Percentiles rank a stretch among this genome's conserved stretches.
Evolutionary conservation across 2,329 filamentous ascomycete genomes (phyloP).

Genomic region (Verticillium klebahnii): DNA sequence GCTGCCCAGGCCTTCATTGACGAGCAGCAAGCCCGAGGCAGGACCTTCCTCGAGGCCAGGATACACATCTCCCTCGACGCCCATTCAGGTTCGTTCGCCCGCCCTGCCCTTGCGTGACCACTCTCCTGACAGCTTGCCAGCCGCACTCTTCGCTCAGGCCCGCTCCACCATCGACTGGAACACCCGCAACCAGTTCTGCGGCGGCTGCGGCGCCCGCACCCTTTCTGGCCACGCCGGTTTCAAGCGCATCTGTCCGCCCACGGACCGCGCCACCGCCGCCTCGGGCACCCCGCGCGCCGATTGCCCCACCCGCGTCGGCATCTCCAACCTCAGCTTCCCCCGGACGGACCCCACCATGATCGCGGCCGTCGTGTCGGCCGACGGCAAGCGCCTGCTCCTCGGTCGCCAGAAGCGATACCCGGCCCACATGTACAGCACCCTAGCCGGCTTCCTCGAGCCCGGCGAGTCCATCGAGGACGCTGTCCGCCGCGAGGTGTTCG

Average conservation of each 20-base stretch:
- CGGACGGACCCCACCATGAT: conserved; percentile 94
- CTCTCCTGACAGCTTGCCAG: conserved; percentile 36
- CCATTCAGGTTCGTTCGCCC: conserved; percentile 48
- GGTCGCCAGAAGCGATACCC: conserved; percentile 85
- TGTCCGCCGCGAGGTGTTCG: conserved; percentile 79
- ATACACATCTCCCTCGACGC: conserved; percentile 57
- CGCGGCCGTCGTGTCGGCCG: conserved; percentile 81
- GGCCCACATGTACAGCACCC: conserved; percentile 78
- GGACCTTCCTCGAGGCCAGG: conserved; percentile 63
- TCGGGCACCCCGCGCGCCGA: conserved; percentile 52
- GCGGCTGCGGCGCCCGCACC: conserved; percentile 78
- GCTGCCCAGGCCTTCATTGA: conserved; percentile 48
- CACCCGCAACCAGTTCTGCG: conserved; percentile 85
- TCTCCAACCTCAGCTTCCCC: conserved; percentile 90
- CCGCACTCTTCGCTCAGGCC: conserved; percentile 85
- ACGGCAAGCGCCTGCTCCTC: conserved; percentile 73
- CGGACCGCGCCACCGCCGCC: conserved; percentile 50
- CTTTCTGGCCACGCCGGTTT: conserved; percentile 74
- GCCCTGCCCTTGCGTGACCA: conserved; percentile 3
- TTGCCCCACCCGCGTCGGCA: conserved; percentile 76
- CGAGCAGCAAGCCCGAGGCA: conserved; percentile 46
- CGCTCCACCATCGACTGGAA: conserved; percentile 94
- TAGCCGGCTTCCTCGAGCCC: conserved; percentile 83
- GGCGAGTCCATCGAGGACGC: conserved; percentile 83
- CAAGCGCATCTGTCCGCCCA: conserved; percentile 73